Base-by-base conservation (phyloP, 805 yeast species). In the Spathaspora hagerdaliae region DNA sequence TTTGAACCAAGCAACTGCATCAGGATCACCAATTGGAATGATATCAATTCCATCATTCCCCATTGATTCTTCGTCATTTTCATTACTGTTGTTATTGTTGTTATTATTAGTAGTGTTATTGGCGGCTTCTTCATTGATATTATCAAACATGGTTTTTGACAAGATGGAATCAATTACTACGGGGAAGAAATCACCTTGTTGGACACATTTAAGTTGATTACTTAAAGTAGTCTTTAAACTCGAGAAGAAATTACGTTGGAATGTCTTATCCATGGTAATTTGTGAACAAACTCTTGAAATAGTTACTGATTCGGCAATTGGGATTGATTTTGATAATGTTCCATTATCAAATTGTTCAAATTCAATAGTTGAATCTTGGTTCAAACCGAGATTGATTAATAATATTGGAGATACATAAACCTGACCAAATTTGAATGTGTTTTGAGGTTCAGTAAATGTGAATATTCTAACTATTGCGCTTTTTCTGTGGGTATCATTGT, bases 1-100 rank as follows among this genome's bases (percentile, higher is more conserved):
- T 52, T 78, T 79, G 63, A 90, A 92, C 97, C 97, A 92, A 0
- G 90, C 96, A 14, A 91, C 76, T 0, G 79, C 70, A 58, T 90
- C 88, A 1, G 87, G 81, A 19, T 72, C 73, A 0, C 87, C 88
- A 2, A 68, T 63, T 0, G 90, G 89, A 2, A 79, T 64, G 4
- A 73, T 65, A 2, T 61, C 61, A 0, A 69, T 15, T 40, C 36
- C 51, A 15, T 44, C 46, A 9, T 12, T 15, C 10, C 8, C 8
- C 24, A 12, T 29, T n/a, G 27, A 15, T 7, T 27, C 41, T 11
- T 37, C 38, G 1, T 44, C 50, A 13, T 50, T 19, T 39, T 47
- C 55, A 26, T 43, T 41, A 2, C 33, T 43, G 8, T 41, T 69
- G 11, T 57, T 58, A 5, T 52, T 52, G 10, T 46, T 54, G 1